Evolutionary conservation across 148 eudicot species (phyloP).

Genomic region (Fagopyrum esculentum): DNA sequence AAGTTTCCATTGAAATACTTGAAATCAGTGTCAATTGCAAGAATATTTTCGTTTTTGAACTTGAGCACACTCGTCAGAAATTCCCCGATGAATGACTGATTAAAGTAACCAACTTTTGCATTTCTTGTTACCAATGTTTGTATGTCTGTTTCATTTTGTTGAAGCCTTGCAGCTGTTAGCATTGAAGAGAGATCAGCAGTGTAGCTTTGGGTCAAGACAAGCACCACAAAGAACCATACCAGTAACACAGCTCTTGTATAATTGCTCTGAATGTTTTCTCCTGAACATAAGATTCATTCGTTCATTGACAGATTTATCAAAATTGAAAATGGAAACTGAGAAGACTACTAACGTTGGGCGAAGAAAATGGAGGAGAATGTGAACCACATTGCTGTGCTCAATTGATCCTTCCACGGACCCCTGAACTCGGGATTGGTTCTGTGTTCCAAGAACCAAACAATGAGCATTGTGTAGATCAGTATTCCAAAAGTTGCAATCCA

Average conservation of each 20-base stretch:
- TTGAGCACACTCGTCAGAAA: constrained; percentile 18
- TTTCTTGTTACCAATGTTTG: constrained; percentile 14
- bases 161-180: constrained; percentile 24
- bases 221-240: constrained; percentile 27
- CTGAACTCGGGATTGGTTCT: constrained; percentile 20
- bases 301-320: too few species aligned
- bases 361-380: constrained; percentile 27
- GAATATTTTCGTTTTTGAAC: constrained; percentile 10
- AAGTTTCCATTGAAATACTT: constrained; percentile 8
- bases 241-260: constrained; percentile 22
- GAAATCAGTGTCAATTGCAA: neutral
- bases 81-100: constrained; percentile 2
- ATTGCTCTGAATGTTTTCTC: constrained; percentile 14
- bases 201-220: constrained; percentile 23
- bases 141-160: constrained; percentile 13
- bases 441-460: constrained; percentile 30
- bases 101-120: constrained; percentile 21
- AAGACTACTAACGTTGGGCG: constrained; percentile 32
- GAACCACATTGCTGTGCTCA: constrained; percentile 26
- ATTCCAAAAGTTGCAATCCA: constrained; percentile 25
- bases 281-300: neutral
- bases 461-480: constrained; percentile 22
- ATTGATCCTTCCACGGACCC: constrained; percentile 27
- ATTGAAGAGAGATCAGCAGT: constrained; percentile 32
- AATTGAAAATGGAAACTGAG: neutral